Evolutionary conservation across 106 monocot genomes (phyloP), one percentile per base, ranked within the genome.

Genomic region (Hemerocallis citrina): DNA sequence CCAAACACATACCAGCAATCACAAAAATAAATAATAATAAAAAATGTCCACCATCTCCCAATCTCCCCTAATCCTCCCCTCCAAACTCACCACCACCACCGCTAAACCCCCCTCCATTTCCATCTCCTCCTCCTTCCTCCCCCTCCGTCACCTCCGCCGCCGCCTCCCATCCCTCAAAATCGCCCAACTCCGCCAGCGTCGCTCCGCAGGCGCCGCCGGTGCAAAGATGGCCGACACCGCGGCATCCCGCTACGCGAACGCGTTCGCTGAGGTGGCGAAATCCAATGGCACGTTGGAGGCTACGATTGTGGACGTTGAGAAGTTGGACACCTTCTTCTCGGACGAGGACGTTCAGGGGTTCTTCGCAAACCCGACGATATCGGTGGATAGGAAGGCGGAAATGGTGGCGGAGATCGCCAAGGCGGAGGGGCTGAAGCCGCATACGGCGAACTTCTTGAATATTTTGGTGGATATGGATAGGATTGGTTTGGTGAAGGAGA

Each of bases 341-440:
- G 74, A 79, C 35, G 21, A 67, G 10, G 21, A 23, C 9, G 66
- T 80, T 57, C 65, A 61, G 44, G 15, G 55, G 34, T 94, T 75
- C 81, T 86, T 89, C 63, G 52, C 47, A 37, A 81, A 94, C 70
- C 94, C 89, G 5, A 86, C 83, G 4, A 62, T 94, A 17, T 1
- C 40, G 5, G 28, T 19, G 0, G 83, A 89, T 52, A 68, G 76
- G 66, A 94, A 94, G 78, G 19, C 34, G 36, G 66, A 67, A 33
- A 17, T 83, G 27, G 29, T 89, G 14, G 46, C 30, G 3, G 93
- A 94, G 41, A 67, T 94, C 32, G 76, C 68, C 30, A 42, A 50
- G n/a, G 52, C 69, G 13, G 74, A 70, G 14, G 54, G 59, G 50
- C 67, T 95, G 33, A 83, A 81, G 55, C 71, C 76, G 2, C 76